These are phyloP conservation scores for Fusarium mexicanum DNA, from an alignment of 2,329 filamentous ascomycete species.

Conservation along the genomic window DNA sequence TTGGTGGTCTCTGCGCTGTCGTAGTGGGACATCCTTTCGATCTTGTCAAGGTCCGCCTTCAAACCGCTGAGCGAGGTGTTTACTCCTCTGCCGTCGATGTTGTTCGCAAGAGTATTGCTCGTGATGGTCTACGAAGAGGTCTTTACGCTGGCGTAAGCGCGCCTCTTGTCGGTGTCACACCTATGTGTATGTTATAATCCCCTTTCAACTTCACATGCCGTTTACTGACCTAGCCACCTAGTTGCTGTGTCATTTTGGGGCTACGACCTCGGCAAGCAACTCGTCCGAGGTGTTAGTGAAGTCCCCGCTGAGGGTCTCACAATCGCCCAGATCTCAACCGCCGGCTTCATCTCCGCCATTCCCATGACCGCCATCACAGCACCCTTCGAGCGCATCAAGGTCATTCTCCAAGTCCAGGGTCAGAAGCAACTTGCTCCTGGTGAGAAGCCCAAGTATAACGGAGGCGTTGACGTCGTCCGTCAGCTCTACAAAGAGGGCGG, in stretches of 20 bases:
- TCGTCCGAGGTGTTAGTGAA: conserved; percentile 76
- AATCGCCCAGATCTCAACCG: conserved; percentile 87
- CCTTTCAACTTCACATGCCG: not conserved
- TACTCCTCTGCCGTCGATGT: conserved; percentile 93
- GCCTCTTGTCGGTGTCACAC: conserved; percentile 93
- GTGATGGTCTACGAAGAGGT: conserved; percentile 82
- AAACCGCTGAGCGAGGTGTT: conserved; percentile 93
- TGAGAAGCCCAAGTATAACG: conserved; percentile 91
- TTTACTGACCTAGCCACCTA: conserved; percentile 44
- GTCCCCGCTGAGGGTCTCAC: conserved; percentile 77
- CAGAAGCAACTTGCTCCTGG: conserved; percentile 88
- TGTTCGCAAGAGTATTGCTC: conserved; percentile 85
- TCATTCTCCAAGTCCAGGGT: conserved; percentile 96
- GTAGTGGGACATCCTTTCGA: conserved; percentile 97
- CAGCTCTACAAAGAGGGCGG: conserved; percentile 94
- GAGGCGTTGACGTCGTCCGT: conserved; percentile 88
- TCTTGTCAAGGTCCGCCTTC: conserved; percentile 95
- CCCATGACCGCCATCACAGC: conserved; percentile 99
- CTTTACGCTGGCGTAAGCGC: conserved; percentile 97
- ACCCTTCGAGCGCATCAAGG: conserved; percentile 98
- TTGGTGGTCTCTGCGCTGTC: conserved; percentile 93
- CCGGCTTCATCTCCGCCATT: conserved; percentile 97
- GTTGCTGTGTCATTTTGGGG: conserved; percentile 82
- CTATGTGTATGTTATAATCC: conserved; percentile 83
- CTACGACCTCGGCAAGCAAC: conserved; percentile 92